Conservation (phyloP, 345 rosid genomes). For the Rhizophora mangle region DNA sequence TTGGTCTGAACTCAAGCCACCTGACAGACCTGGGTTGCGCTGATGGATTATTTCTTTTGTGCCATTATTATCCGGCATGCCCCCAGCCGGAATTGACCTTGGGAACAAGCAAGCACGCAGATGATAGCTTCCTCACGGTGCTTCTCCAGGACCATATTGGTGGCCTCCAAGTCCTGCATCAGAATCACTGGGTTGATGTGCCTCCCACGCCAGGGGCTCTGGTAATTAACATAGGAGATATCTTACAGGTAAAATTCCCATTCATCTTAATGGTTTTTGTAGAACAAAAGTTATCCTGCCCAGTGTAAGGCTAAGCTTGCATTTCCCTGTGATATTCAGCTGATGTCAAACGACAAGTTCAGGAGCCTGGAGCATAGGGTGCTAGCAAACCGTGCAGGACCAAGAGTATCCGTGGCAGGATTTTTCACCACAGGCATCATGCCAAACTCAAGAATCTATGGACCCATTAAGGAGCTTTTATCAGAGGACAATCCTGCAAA, state of each 20-base stretch:
- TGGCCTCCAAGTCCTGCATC: conserved; percentile 26
- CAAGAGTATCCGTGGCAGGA: conserved; percentile 21
- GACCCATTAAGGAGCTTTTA: conserved; percentile 19
- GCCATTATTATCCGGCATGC: conserved; percentile 19
- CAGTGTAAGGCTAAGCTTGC: not conserved
- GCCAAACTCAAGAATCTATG: conserved; percentile 12
- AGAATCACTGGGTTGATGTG: conserved; percentile 20
- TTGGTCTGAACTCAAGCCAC: conserved; percentile 11
- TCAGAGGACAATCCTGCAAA: conserved; percentile 16
- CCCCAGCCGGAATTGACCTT: conserved; percentile 17
- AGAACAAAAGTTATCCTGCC: not conserved
- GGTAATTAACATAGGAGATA: conserved; percentile 27
- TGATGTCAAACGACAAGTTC: conserved; percentile 25
- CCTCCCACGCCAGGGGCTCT: conserved; percentile 17
- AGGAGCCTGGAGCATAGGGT: conserved; percentile 22
- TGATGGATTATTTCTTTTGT: not conserved
- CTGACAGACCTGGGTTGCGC: conserved; percentile 14
- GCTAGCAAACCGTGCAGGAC: conserved; percentile 14
- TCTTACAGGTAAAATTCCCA: conserved; percentile 21
- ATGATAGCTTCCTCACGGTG: conserved; percentile 20
- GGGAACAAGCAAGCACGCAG: conserved; percentile 11
- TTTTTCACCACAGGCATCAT: conserved; percentile 11
- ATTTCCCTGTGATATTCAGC: conserved; percentile 5
- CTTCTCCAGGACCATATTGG: conserved; percentile 26
- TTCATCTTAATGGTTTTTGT: not conserved